Percentiles rank a stretch among this genome's conserved stretches.
These are phyloP conservation scores for Leucogyrophana mollusca DNA, from an alignment of 768 basidiomycete genomes.

Conservation along the genomic window DNA sequence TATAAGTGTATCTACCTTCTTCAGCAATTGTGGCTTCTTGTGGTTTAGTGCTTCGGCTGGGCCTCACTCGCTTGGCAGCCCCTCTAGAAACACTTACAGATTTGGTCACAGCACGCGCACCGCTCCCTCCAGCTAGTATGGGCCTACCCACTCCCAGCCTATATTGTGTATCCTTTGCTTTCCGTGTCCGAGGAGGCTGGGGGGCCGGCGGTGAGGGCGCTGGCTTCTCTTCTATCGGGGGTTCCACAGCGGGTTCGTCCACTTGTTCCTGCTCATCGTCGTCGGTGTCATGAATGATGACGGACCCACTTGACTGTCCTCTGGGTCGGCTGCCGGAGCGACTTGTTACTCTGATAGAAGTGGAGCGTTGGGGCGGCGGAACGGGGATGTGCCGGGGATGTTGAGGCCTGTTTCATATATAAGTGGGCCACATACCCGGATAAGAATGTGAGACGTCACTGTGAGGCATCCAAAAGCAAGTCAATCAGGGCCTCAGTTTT, in stretches of 20 bases:
- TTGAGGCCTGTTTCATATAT: conserved; percentile 21
- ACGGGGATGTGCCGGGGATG: conserved; percentile 17
- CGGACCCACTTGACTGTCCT: conserved; percentile 31
- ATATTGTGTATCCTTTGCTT: conserved; percentile 71
- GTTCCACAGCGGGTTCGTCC: conserved; percentile 20
- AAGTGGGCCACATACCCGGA: conserved; percentile 31
- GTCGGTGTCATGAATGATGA: conserved; percentile 40
- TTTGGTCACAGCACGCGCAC: conserved; percentile 65
- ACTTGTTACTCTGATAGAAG: conserved; percentile 32
- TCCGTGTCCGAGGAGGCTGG: conserved; percentile 50
- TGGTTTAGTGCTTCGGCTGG: conserved; percentile 48
- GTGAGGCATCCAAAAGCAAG: conserved; percentile 56
- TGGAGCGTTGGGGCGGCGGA: conserved; percentile 23
- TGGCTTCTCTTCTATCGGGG: conserved; percentile 12
- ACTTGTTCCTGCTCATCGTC: conserved; percentile 41
- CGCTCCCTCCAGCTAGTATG: conserved; percentile 59
- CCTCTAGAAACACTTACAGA: conserved; percentile 49
- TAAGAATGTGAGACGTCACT: conserved; percentile 34
- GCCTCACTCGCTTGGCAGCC: conserved; percentile 42
- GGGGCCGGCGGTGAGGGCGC: conserved; percentile 19
- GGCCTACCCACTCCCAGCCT: conserved; percentile 74
- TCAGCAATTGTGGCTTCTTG: conserved; percentile 56
- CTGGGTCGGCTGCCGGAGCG: conserved; percentile 25
- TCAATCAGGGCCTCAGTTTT: conserved; percentile 80
- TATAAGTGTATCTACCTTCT: conserved; percentile 40